Base-by-base conservation (phyloP, 2,329 filamentous ascomycete genomes). In the Pochonia chlamydosporia region DNA sequence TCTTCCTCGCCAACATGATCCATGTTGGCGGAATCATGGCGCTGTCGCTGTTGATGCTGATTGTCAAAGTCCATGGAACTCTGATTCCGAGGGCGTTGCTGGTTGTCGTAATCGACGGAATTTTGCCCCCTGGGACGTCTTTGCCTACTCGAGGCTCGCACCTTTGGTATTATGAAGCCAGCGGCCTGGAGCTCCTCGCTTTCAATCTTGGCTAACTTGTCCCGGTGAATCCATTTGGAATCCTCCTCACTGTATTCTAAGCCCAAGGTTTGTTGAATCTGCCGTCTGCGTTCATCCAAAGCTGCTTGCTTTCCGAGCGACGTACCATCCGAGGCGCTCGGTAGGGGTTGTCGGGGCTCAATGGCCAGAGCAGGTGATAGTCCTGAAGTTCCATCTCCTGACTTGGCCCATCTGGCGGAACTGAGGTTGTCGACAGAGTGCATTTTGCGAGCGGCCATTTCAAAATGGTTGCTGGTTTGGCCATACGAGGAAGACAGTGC, bases 151-250 rank as follows among this genome's bases (percentile, higher is more conserved):
- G 75, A 68, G 44, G 79, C 69, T 53, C 80, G 69, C 26, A 76
- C 59, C 57, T 73, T 68, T 52, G 82, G 73, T 50, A 85, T 60
- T 43, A 78, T 72, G 56, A 91, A 82, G 25, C 87, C 88, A 6
- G 87, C 87, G 49, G 86, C 87, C 63, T 89, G 85, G 52, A 93
- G 75, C 66, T 93, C 88, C 59, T 84, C 78, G 56, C 74, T 92
- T 67, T 93, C 88, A 56, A 92, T 93, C 60, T 80, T 81, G 46
- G 86, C 87, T 51, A 93, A 69, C 67, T 92, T 92, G 67, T 93
- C 88, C 48, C 88, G 75, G 60, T 93, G 88, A 57, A 93, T 92
- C 88, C 88, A 93, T 64, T 88, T 85, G 26, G 82, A 86, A 51
- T 81, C 75, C 51, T 85, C 82, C 28, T 73, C 68, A 28, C 73